phyloP scores from a whole-genome alignment of 257 asterid genomes.

The Capsicum baccatum region DNA sequence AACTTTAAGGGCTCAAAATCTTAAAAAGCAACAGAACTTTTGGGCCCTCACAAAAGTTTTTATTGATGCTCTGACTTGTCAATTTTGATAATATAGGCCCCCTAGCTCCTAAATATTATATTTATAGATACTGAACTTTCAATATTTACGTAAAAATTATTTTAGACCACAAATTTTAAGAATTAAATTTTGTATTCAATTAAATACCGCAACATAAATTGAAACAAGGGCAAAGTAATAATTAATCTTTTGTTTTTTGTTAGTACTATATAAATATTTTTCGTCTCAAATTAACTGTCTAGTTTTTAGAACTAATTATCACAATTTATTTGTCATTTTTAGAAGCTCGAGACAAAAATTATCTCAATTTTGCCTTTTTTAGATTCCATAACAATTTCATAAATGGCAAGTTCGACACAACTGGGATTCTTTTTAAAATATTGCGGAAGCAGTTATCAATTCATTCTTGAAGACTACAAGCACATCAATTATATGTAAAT shows the following conservation, averaged over 20 bases:
- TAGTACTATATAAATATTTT: not conserved
- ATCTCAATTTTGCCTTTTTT: too few species aligned
- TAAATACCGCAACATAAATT: not conserved
- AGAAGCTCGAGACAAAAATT: too few species aligned
- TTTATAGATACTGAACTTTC: not conserved
- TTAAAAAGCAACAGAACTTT: not conserved
- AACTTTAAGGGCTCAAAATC: not conserved
- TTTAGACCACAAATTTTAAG: too few species aligned
- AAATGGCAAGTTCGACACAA: too few species aligned
- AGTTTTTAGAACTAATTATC: not conserved
- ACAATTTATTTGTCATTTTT: not conserved
- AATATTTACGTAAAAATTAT: too few species aligned
- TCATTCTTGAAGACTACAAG: not conserved
- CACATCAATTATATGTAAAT: not conserved
- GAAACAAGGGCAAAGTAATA: not conserved
- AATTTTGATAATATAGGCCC: not conserved
- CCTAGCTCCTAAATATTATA: not conserved
- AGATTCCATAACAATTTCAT: too few species aligned
- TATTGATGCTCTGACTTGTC: not conserved
- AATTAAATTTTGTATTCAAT: too few species aligned
- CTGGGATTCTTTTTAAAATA: too few species aligned
- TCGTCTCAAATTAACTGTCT: not conserved
- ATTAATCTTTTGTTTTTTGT: not conserved
- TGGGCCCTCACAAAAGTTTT: slow-evolving; percentile 9
- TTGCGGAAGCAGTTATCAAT: too few species aligned